phyloP scores from a whole-genome alignment of 495 filamentous ascomycete species.

The Penicillium canescens region DNA sequence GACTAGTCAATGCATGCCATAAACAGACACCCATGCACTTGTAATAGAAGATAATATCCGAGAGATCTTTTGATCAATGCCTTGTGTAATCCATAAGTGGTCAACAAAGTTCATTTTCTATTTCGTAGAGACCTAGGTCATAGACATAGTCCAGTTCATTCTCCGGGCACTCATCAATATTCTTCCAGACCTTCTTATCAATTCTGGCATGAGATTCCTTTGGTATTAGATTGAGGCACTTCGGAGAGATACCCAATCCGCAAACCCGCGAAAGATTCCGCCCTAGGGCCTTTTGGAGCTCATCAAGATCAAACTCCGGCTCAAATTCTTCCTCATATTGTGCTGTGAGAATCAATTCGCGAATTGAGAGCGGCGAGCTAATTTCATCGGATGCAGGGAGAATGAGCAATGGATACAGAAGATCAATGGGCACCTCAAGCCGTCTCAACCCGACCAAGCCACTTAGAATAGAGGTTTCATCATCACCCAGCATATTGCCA shows the following conservation, averaged over 20 bases:
- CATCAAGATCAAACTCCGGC: not conserved
- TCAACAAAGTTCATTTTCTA: not conserved
- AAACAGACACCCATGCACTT: too few species aligned
- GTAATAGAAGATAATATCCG: too few species aligned
- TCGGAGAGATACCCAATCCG: slow-evolving; percentile 1
- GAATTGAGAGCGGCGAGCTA: not conserved
- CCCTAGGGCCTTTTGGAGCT: not conserved
- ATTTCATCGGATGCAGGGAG: not conserved
- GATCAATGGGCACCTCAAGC: slow-evolving; percentile 8
- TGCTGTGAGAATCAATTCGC: slow-evolving; percentile 1
- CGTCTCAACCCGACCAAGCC: not conserved
- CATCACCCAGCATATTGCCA: not conserved
- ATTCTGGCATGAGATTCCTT: not conserved
- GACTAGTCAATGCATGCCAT: too few species aligned
- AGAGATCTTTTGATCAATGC: too few species aligned
- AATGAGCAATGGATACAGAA: not conserved
- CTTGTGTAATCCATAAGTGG: too few species aligned
- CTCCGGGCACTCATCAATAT: slow-evolving; percentile 11
- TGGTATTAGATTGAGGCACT: not conserved
- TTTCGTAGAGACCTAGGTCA: slow-evolving; percentile 5
- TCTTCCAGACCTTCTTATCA: slow-evolving; percentile 8
- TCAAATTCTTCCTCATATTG: not conserved
- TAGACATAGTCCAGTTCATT: slow-evolving; percentile 8
- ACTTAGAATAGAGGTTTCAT: not conserved
- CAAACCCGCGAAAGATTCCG: slow-evolving; percentile 3